A percentile compares a stretch with the other conserved stretches of the same genome.
Evolutionary conservation across 2,329 filamentous ascomycete genomes (phyloP).

Genomic region (Diplodia intermedia): DNA sequence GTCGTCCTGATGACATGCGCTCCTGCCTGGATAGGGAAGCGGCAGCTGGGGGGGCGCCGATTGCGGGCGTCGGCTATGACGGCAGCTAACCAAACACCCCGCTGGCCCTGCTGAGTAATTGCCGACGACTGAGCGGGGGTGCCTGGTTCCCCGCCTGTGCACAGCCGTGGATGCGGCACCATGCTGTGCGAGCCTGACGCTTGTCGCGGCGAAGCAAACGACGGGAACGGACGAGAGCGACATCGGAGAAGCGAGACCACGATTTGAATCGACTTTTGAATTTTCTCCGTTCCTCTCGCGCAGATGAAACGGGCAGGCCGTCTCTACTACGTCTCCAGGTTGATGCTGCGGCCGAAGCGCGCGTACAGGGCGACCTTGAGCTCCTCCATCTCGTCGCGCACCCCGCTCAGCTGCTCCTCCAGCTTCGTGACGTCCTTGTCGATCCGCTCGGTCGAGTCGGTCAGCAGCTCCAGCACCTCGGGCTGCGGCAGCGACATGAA

Average conservation of each 20-base stretch:
- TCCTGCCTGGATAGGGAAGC: constrained; percentile 7
- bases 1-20: constrained; percentile 2
- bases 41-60: constrained; percentile 8
- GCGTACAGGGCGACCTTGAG: constrained; percentile 94
- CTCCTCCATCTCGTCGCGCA: constrained; percentile 86
- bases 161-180: too few relatives aligned
- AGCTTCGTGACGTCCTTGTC: constrained; percentile 77
- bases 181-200: constrained; percentile 10
- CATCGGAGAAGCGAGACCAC: background rate
- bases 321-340: constrained; percentile 78
- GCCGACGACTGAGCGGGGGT: constrained; percentile 10
- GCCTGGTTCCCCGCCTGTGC: background rate
- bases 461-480: constrained; percentile 86
- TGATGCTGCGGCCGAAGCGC: constrained; percentile 95
- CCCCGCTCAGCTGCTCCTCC: constrained; percentile 75
- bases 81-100: constrained; percentile 29
- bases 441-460: constrained; percentile 72
- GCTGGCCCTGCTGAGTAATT: constrained; percentile 14
- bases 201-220: background rate
- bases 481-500: constrained; percentile 86
- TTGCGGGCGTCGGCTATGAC: constrained; percentile 31
- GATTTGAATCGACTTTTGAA: background rate
- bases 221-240: background rate
- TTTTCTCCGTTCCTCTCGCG: background rate
- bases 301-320: too few relatives aligned